Evolutionary conservation across 305 asterid genomes (phyloP).

Genomic region (Solanum hybrid): DNA sequence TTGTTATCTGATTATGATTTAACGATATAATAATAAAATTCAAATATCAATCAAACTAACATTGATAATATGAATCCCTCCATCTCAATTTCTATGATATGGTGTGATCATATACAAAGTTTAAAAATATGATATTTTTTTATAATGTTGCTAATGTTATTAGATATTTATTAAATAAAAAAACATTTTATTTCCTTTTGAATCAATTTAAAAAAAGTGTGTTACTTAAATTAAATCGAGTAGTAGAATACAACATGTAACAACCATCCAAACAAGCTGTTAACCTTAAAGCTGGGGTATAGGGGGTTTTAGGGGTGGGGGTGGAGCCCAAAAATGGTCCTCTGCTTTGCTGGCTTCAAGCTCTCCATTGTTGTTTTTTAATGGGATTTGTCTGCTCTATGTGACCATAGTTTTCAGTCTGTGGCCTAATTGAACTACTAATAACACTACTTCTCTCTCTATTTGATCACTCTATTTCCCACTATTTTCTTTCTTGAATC

Average conservation of each 20-base stretch:
- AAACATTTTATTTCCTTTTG: too few species aligned
- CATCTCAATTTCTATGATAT: neutral
- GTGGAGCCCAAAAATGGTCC: conserved; percentile 76
- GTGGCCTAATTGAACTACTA: conserved; percentile 34
- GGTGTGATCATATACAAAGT: too few species aligned
- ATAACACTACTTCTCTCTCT: conserved; percentile 11
- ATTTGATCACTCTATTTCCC: conserved; percentile 13
- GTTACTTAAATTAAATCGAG: too few species aligned
- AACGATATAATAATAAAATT: too few species aligned
- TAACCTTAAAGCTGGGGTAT: neutral
- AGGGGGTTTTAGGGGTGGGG: neutral
- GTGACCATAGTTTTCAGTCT: conserved; percentile 36
- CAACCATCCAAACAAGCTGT: neutral
- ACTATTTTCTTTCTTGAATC: conserved; percentile 9
- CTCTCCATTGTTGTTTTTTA: conserved; percentile 61
- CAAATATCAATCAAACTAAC: too few species aligned
- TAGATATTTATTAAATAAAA: too few species aligned
- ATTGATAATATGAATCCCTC: neutral
- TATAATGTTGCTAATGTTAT: neutral
- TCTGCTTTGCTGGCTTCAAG: conserved; percentile 69
- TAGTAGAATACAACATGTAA: neutral
- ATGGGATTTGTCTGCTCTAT: conserved; percentile 59
- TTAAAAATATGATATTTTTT: too few species aligned
- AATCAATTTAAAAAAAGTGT: too few species aligned
- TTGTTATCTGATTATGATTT: too few species aligned